phyloP scores from a whole-genome alignment of 495 filamentous ascomycete genomes.

The Jackrogersella minutella region DNA sequence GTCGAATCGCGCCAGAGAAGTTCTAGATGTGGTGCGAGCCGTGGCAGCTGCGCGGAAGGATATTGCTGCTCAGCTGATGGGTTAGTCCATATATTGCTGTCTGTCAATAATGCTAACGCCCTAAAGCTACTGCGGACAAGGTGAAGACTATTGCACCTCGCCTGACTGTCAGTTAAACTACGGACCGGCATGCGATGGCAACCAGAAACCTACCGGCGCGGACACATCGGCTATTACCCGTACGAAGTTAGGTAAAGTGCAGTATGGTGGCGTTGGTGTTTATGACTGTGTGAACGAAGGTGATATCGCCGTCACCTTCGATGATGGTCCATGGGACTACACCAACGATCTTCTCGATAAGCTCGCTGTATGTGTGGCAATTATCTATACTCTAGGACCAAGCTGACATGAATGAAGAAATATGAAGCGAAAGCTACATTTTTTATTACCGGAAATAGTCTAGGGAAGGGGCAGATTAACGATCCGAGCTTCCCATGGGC shows the following conservation, averaged over 20 bases:
- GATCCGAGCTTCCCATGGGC: constrained; percentile 63
- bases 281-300: constrained; percentile 70
- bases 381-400: not conserved
- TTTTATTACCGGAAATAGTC: constrained; percentile 79
- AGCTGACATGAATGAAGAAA: constrained; percentile 47
- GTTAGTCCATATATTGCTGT: constrained; percentile 38
- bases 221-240: constrained; percentile 68
- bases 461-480: constrained; percentile 76
- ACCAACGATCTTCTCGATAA: constrained; percentile 74
- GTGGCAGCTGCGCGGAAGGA: constrained; percentile 61
- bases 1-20: constrained; percentile 40
- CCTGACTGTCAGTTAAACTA: constrained; percentile 76
- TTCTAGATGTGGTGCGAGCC: constrained; percentile 48
- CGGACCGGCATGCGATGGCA: constrained; percentile 71
- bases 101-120: constrained; percentile 45
- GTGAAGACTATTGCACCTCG: constrained; percentile 67
- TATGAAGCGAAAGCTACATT: constrained; percentile 78
- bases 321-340: constrained; percentile 78
- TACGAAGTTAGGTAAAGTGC: constrained; percentile 63
- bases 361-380: constrained; percentile 51
- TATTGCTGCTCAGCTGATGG: constrained; percentile 73
- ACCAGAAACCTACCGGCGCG: constrained; percentile 66
- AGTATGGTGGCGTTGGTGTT: constrained; percentile 69
- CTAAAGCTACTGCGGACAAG: constrained; percentile 66
- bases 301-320: constrained; percentile 77